Evolutionary conservation across 371 early-diverging fungal genomes (phyloP).

Genomic region (Zychaea mexicana): DNA sequence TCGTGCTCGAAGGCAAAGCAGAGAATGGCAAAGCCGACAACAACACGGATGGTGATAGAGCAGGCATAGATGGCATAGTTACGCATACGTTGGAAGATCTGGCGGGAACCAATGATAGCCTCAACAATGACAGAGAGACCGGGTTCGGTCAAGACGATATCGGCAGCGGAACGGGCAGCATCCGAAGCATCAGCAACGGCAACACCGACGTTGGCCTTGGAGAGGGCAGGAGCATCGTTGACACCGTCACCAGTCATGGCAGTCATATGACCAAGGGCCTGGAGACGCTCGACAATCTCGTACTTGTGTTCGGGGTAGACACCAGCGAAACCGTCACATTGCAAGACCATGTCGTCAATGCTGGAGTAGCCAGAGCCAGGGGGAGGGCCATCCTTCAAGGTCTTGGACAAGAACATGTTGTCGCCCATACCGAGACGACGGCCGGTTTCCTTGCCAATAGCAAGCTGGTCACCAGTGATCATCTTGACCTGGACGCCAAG

Average conservation of each 20-base stretch:
- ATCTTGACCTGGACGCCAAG: conserved; percentile 93
- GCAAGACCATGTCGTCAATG: conserved; percentile 80
- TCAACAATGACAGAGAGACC: conserved; percentile 78
- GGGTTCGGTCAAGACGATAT: conserved; percentile 77
- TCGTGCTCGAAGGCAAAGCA: conserved; percentile 59
- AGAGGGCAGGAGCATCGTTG: conserved; percentile 96
- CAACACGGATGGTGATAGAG: conserved; percentile 67
- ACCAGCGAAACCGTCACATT: conserved; percentile 88
- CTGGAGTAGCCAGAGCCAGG: conserved; percentile 72
- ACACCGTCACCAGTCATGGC: conserved; percentile 98
- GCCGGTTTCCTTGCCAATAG: conserved; percentile 89
- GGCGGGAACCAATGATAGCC: conserved; percentile 65
- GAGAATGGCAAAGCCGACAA: conserved; percentile 61
- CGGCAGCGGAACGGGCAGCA: conserved; percentile 77
- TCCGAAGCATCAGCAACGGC: conserved; percentile 83
- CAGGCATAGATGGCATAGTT: conserved; percentile 65
- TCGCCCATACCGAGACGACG: conserved; percentile 75
- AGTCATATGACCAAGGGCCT: conserved; percentile 79
- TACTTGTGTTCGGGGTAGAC: conserved; percentile 96
- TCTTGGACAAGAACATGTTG: conserved; percentile 75
- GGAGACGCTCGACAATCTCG: conserved; percentile 90
- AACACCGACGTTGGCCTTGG: conserved; percentile 82
- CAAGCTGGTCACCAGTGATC: conserved; percentile 95
- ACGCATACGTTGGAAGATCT: conserved; percentile 77
- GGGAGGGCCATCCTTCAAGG: conserved; percentile 74